A percentile compares a stretch with the other conserved stretches of the same genome.
phyloP scores from a whole-genome alignment of 2,329 filamentous ascomycete genomes.

The Trichoderma pleuroti region DNA sequence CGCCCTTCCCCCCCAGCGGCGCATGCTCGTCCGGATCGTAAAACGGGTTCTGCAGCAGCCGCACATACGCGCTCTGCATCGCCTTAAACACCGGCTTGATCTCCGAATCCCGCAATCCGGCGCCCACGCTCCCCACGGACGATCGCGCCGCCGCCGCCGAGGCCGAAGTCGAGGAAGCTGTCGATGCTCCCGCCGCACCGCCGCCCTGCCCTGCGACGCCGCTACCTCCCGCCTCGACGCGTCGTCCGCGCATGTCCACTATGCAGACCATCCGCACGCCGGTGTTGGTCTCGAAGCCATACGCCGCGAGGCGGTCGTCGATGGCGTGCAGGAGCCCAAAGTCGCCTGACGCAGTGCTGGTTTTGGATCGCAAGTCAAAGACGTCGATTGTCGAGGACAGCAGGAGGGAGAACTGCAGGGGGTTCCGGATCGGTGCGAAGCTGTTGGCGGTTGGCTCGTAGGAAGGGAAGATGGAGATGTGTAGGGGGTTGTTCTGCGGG shows the following conservation, averaged over 20 bases:
- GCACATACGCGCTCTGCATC: slow-evolving; percentile 88
- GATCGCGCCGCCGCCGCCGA: slow-evolving; percentile 23
- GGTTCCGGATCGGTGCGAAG: slow-evolving; percentile 58
- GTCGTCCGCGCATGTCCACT: slow-evolving; percentile 69
- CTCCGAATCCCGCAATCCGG: slow-evolving; percentile 80
- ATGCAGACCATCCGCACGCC: slow-evolving; percentile 86
- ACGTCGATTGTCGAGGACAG: slow-evolving; percentile 90
- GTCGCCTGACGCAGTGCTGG: slow-evolving; percentile 72
- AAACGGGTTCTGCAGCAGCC: slow-evolving; percentile 88
- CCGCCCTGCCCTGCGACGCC: slow-evolving; percentile 17
- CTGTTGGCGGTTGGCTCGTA: slow-evolving; percentile 56
- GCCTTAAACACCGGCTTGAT: slow-evolving; percentile 86
- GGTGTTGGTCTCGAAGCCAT: slow-evolving; percentile 96
- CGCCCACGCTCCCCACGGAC: slow-evolving; percentile 41
- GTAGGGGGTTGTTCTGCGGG: slow-evolving; percentile 85
- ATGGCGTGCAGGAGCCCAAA: slow-evolving; percentile 88
- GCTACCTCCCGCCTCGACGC: neutral
- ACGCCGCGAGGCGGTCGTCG: slow-evolving; percentile 88
- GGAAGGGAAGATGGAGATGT: slow-evolving; percentile 84
- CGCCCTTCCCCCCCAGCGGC: slow-evolving; percentile 51
- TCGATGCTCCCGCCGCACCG: neutral
- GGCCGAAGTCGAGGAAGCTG: slow-evolving; percentile 24
- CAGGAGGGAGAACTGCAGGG: slow-evolving; percentile 88
- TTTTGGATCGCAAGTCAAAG: slow-evolving; percentile 78
- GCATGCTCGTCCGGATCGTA: slow-evolving; percentile 84